These are phyloP conservation scores for Choanephora cucurbitarum DNA, from an alignment of 371 early-diverging fungal species.

Conservation along the genomic window DNA sequence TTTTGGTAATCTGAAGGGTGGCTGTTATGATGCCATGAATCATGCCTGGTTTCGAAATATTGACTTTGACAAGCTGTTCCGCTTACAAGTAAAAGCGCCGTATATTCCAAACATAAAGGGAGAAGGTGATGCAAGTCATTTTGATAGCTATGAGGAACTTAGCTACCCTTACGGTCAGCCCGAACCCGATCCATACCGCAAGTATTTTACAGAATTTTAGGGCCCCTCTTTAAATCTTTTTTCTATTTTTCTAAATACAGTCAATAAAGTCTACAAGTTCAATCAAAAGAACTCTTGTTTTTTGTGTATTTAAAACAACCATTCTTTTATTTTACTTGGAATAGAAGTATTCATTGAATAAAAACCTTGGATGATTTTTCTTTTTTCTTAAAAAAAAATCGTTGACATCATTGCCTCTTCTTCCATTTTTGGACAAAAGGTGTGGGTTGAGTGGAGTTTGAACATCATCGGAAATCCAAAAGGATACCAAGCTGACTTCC, in stretches of 20 bases:
- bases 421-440: neutral
- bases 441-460: neutral
- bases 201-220: slow-evolving; percentile 33
- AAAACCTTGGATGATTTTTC: neutral
- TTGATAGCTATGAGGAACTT: slow-evolving; percentile 88
- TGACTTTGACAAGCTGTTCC: slow-evolving; percentile 81
- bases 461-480: neutral
- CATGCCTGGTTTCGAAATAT: slow-evolving; percentile 95
- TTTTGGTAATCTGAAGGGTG: slow-evolving; percentile 86
- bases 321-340: too few species aligned
- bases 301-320: too few species aligned
- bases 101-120: slow-evolving; percentile 78
- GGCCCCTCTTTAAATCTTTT: neutral
- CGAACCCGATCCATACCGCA: slow-evolving; percentile 30
- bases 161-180: slow-evolving; percentile 49
- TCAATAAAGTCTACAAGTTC: too few species aligned
- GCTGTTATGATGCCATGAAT: slow-evolving; percentile 82
- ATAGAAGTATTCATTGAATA: neutral
- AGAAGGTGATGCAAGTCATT: slow-evolving; percentile 90
- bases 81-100: slow-evolving; percentile 80
- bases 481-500: too few species aligned
- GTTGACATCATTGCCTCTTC: neutral
- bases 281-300: too few species aligned
- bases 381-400: neutral
- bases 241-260: too few species aligned